Evolutionary conservation across 306 rosid genomes (phyloP).

Genomic region (Medicago lupulina): DNA sequence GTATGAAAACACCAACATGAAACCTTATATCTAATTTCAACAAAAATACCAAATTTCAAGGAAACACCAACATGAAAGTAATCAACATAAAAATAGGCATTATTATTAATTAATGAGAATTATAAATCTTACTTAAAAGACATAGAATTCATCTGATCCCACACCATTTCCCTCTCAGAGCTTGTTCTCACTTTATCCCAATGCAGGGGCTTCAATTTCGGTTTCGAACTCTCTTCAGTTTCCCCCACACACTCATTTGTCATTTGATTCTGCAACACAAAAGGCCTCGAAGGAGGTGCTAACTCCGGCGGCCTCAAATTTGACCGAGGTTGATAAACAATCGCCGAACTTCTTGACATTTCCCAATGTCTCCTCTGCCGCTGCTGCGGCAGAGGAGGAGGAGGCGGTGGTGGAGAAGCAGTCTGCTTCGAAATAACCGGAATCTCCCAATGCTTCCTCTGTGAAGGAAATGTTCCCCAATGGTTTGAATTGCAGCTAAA

Average conservation of each 20-base stretch:
- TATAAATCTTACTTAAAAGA: conserved; percentile 72
- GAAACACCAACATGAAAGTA: too few relatives aligned
- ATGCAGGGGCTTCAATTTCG: conserved; percentile 81
- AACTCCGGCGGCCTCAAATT: conserved; percentile 63
- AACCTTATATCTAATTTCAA: too few relatives aligned
- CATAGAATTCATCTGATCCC: conserved; percentile 94
- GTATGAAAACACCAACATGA: too few relatives aligned
- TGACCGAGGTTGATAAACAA: conserved; percentile 38
- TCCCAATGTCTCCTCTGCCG: conserved; percentile 51
- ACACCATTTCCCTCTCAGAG: conserved; percentile 90
- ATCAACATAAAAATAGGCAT: background rate
- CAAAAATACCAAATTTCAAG: too few relatives aligned
- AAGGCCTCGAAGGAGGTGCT: conserved; percentile 62
- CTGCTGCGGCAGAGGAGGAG: conserved; percentile 22
- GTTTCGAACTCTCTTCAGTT: conserved; percentile 61
- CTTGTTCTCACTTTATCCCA: conserved; percentile 98
- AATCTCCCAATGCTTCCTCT: conserved; percentile 49
- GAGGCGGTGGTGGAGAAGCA: conserved; percentile 8
- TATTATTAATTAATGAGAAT: background rate
- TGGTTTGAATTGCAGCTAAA: conserved; percentile 1
- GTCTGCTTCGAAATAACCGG: background rate
- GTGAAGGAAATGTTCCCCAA: conserved; percentile 16
- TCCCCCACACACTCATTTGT: conserved; percentile 43
- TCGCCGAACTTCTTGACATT: conserved; percentile 27
- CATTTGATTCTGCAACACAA: conserved; percentile 49